Evolutionary conservation across 2,329 filamentous ascomycete species (phyloP).

Genomic region (Aspergillus caelatus): DNA sequence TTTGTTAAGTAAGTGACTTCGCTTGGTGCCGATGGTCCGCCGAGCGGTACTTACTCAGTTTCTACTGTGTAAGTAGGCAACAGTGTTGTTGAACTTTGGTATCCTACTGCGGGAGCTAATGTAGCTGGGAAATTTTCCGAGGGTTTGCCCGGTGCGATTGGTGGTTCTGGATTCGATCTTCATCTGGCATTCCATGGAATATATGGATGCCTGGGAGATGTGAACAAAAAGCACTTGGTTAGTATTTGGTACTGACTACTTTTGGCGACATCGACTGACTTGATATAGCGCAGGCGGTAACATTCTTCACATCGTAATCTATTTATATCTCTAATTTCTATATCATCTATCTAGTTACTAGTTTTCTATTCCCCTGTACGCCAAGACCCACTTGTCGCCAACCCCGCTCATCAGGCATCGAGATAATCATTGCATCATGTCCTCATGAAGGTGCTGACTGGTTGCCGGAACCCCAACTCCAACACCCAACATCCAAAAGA

Average conservation of each 20-base stretch:
- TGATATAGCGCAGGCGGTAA: background rate
- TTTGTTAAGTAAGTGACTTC: no score
- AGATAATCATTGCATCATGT: background rate
- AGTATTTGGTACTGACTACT: no score
- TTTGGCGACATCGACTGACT: background rate
- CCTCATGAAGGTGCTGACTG: background rate
- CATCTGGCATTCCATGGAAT: background rate
- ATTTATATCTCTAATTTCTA: constrained; percentile 4
- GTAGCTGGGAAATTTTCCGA: no score
- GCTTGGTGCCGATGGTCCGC: no score
- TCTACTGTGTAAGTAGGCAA: no score
- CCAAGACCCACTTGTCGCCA: background rate
- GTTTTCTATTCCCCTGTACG: background rate
- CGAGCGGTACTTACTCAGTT: no score
- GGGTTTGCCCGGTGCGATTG: no score
- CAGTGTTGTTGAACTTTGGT: no score
- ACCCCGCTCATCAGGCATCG: constrained; percentile 5
- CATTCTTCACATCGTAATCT: background rate
- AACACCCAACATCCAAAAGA: background rate
- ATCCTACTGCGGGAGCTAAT: no score
- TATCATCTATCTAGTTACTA: background rate
- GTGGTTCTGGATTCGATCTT: no score
- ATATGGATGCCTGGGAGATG: background rate
- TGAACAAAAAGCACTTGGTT: no score
- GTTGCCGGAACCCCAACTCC: background rate